Percentiles rank a stretch among this genome's conserved stretches.
phyloP scores from a whole-genome alignment of 164 flowering plant genomes.

The Vitis riparia region DNA sequence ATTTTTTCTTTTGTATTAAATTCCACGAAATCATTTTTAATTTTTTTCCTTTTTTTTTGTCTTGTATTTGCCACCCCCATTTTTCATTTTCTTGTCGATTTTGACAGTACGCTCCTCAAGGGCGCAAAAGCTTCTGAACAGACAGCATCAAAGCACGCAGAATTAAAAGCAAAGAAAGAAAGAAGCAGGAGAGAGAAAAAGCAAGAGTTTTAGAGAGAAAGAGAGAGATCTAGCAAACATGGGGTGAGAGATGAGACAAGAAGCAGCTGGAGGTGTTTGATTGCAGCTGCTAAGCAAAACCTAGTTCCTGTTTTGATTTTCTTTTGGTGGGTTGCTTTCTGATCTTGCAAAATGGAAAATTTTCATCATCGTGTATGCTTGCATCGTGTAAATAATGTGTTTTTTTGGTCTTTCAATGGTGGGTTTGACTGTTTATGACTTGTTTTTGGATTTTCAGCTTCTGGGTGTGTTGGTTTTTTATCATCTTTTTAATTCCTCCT shows the following conservation, averaged over 20 bases:
- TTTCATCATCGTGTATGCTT: neutral
- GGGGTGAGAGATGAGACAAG: constrained; percentile 21
- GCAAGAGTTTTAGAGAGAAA: constrained; percentile 5
- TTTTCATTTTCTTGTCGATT: constrained; percentile 1
- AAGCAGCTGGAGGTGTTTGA: constrained; percentile 18
- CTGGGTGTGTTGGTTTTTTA: neutral
- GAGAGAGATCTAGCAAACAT: constrained; percentile 20
- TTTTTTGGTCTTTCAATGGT: neutral
- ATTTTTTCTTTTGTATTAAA: no score
- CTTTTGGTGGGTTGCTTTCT: constrained; percentile 1
- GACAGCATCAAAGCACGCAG: constrained; percentile 2
- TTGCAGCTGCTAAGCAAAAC: constrained; percentile 14
- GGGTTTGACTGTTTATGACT: neutral
- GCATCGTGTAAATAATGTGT: neutral
- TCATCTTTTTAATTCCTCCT: neutral
- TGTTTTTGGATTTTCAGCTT: neutral
- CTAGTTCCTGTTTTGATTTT: neutral
- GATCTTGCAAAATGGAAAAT: neutral
- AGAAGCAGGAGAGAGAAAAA: constrained; percentile 6
- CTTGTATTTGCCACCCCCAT: neutral
- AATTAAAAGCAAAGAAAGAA: constrained; percentile 6
- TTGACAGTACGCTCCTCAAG: constrained; percentile 10
- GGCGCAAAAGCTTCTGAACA: neutral
- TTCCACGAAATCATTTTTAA: neutral
- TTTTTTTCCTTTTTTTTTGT: neutral